Percentiles rank a stretch among this genome's conserved stretches.
phyloP scores from a whole-genome alignment of 352 stramenopile species.

The Phytophthora quininea region DNA sequence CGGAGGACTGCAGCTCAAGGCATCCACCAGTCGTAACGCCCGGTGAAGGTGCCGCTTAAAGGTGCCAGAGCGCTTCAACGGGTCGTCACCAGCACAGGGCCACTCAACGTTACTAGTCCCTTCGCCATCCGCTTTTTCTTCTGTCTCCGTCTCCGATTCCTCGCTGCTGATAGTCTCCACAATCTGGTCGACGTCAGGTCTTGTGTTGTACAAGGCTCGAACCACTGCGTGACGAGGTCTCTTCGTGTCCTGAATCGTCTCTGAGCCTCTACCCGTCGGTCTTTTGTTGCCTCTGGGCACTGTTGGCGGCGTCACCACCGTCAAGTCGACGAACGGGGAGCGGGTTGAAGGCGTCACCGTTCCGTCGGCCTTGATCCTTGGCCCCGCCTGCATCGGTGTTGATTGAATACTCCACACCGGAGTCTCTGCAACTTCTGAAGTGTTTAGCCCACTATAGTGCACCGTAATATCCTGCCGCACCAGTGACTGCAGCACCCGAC shows the following conservation, averaged over 20 bases:
- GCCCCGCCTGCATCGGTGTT: background rate
- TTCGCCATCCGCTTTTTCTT: slow-evolving; percentile 28
- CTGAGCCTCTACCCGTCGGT: background rate
- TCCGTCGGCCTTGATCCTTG: background rate
- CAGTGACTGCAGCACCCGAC: slow-evolving; percentile 39
- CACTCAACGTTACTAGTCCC: slow-evolving; percentile 6
- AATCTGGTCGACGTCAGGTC: slow-evolving; percentile 6
- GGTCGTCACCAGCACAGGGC: slow-evolving; percentile 16
- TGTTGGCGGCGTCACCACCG: slow-evolving; percentile 19
- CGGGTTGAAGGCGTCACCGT: slow-evolving; percentile 16
- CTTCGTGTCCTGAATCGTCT: slow-evolving; percentile 14
- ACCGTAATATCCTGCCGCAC: slow-evolving; percentile 14
- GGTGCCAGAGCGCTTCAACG: slow-evolving; percentile 10
- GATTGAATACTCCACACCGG: slow-evolving; percentile 2
- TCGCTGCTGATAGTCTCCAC: slow-evolving; percentile 5
- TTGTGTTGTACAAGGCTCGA: slow-evolving; percentile 28
- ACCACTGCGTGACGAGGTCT: slow-evolving; percentile 18
- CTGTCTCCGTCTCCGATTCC: slow-evolving; percentile 23
- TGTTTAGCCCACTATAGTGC: slow-evolving; percentile 23
- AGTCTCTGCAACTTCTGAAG: background rate
- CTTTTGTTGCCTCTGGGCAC: background rate
- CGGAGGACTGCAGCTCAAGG: slow-evolving; percentile 59
- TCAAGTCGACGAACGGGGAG: slow-evolving; percentile 31
- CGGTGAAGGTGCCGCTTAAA: slow-evolving; percentile 57
- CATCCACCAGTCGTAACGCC: slow-evolving; percentile 62